phyloP scores from a whole-genome alignment of 257 asterid species.

The Thymus mandschuricus region DNA sequence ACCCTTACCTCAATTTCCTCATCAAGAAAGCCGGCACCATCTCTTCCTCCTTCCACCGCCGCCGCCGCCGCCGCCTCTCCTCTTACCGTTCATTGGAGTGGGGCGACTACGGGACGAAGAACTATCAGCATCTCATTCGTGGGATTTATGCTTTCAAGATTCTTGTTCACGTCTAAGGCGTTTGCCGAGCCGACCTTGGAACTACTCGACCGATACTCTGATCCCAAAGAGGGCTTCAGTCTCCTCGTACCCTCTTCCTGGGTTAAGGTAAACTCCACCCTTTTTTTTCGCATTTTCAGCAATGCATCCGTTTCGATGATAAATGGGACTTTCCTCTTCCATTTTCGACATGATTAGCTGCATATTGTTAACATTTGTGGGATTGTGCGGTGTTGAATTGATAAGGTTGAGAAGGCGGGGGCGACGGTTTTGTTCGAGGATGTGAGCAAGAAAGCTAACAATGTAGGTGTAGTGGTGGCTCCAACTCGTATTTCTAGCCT shows the following conservation, averaged over 20 bases:
- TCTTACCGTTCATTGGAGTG: no score
- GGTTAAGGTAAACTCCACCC: slow-evolving; percentile 52
- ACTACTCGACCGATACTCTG: slow-evolving; percentile 62
- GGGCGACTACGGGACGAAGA: slow-evolving; percentile 41
- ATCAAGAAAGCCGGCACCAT: not conserved
- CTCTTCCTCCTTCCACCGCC: not conserved
- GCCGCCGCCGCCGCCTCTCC: not conserved
- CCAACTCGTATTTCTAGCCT: slow-evolving; percentile 76
- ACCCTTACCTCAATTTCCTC: not conserved
- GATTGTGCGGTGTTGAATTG: slow-evolving; percentile 10
- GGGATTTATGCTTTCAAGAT: slow-evolving; percentile 40
- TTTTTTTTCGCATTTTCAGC: not conserved
- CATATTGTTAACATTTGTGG: not conserved
- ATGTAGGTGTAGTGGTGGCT: slow-evolving; percentile 78
- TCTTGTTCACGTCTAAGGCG: slow-evolving; percentile 42
- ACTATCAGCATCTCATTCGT: slow-evolving; percentile 34
- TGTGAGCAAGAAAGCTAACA: slow-evolving; percentile 63
- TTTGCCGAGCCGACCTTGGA: slow-evolving; percentile 47
- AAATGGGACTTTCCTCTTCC: slow-evolving; percentile 6
- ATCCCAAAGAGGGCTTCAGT: slow-evolving; percentile 71
- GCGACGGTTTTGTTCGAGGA: slow-evolving; percentile 85
- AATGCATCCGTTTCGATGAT: not conserved
- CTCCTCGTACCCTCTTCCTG: slow-evolving; percentile 84
- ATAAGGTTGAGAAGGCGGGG: slow-evolving; percentile 92
- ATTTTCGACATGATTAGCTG: not conserved